Base-by-base conservation (phyloP, 2,329 filamentous ascomycete genomes). In the Paracamarosporium sp. region DNA sequence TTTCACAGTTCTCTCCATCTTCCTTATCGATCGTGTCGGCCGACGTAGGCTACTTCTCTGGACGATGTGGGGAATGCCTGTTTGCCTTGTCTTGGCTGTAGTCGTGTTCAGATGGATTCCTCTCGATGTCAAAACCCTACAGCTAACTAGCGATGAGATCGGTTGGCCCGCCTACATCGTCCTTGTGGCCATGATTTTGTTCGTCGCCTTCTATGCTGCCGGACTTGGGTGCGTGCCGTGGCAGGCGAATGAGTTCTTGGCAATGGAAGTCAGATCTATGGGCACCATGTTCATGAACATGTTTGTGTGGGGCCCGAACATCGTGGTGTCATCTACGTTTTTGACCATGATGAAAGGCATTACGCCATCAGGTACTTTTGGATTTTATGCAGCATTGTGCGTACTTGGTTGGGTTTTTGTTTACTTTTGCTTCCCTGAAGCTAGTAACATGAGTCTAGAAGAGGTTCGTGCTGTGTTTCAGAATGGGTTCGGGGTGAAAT, bases 361-460 rank as follows among this genome's bases (percentile, higher is more conserved):
- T 53, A 83, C 82, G 0, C 81, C 81, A 0, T 79, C 76, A 2
- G 82, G 82, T 0, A 79, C 82, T 0, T 85, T 84, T 59, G 81
- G 81, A 3, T 84, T 85, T 67, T 85, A 83, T 54, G 79, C 81
- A 0, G 80, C 73, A 0, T 80, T 84, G 31, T 84, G 81, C 60
- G 75, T 81, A 52, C 55, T 80, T 27, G 81, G 81, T 20, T 82
- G 78, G 73, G 50, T 82, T 5, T 74, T 79, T 53, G 76, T 84
- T 20, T 74, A 80, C 46, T 80, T 83, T 71, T 83, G 75, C 65
- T 85, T 83, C 62, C 82, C 82, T 0, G 82, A 85, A 59, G 81
- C 41, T 24, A 50, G 33, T 6, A 81, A 82, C 12, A 81, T 85
- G 77, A 80, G 82, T n/a, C 72, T 85, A 3, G 84, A 85, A 62